Percentiles rank a stretch among this genome's conserved stretches.
Conservation (phyloP, 1,284 basidiomycete species). For the Psilocybe mexicana region DNA sequence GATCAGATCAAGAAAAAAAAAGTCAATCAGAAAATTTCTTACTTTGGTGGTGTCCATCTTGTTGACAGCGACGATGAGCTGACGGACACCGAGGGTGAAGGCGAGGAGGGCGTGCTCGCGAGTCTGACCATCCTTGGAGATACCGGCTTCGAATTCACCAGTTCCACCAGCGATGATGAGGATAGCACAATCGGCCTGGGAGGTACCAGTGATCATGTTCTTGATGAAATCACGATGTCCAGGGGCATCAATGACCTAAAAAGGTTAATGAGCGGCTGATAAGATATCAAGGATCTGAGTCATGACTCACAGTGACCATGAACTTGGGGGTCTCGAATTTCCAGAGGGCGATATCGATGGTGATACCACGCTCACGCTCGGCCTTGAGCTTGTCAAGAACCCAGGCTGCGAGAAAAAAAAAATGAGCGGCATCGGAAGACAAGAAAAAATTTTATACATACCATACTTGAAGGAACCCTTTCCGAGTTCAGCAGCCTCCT, state of each 20-base stretch:
- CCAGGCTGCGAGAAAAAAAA: slow-evolving; percentile 69
- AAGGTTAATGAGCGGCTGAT: slow-evolving; percentile 21
- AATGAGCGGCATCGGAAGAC: slow-evolving; percentile 16
- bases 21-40: slow-evolving; percentile 11
- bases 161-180: slow-evolving; percentile 99
- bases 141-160: slow-evolving; percentile 99
- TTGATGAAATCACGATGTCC: slow-evolving; percentile 99
- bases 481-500: slow-evolving; percentile 99
- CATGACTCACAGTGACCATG: slow-evolving; percentile 77
- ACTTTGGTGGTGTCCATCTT: slow-evolving; percentile 99
- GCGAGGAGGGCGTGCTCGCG: slow-evolving; percentile 99
- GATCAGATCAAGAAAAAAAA: slow-evolving; percentile 7
- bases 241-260: slow-evolving; percentile 94
- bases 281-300: slow-evolving; percentile 6
- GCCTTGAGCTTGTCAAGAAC: slow-evolving; percentile 99
- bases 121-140: slow-evolving; percentile 99
- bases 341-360: slow-evolving; percentile 99
- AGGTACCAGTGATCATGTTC: slow-evolving; percentile 99
- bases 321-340: slow-evolving; percentile 98
- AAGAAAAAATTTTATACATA: slow-evolving; percentile 37
- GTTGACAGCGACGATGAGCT: slow-evolving; percentile 99
- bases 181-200: slow-evolving; percentile 99
- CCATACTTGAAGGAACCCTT: slow-evolving; percentile 99
- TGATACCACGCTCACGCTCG: slow-evolving; percentile 99
- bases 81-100: slow-evolving; percentile 99